phyloP scores from a whole-genome alignment of 306 rosid genomes.

The Cicer bijugum region DNA sequence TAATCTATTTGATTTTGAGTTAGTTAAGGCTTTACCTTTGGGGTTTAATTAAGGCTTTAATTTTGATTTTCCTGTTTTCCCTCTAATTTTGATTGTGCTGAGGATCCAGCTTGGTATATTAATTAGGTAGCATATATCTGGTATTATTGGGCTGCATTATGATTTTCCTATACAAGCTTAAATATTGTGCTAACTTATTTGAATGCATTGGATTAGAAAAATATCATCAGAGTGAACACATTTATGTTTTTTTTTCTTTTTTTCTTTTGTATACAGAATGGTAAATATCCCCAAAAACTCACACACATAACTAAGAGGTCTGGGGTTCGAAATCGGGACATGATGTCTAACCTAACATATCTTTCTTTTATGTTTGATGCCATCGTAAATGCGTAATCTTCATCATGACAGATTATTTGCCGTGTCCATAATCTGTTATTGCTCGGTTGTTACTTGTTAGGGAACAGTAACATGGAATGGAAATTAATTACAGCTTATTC shows the following conservation, averaged over 20 bases:
- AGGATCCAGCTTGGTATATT: background rate
- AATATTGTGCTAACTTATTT: background rate
- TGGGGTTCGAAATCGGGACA: too few relatives aligned
- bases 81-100: background rate
- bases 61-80: too few relatives aligned
- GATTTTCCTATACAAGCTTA: slow-evolving; percentile 6
- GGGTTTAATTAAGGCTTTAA: too few relatives aligned
- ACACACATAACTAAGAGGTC: too few relatives aligned
- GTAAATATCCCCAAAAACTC: too few relatives aligned
- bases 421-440: background rate
- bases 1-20: too few relatives aligned
- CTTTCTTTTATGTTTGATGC: background rate
- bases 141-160: background rate
- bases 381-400: slow-evolving; percentile 12
- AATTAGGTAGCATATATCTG: slow-evolving; percentile 18
- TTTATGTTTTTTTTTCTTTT: too few relatives aligned
- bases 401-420: slow-evolving; percentile 6
- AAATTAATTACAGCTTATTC: slow-evolving; percentile 5
- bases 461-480: background rate
- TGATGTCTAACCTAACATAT: too few relatives aligned
- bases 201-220: background rate
- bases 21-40: too few relatives aligned
- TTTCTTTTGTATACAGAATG: too few relatives aligned
- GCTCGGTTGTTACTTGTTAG: background rate
- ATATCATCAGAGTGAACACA: background rate